These are phyloP conservation scores for Cryptococcus maquisensis DNA, from an alignment of 1,284 basidiomycete genomes.

Conservation along the genomic window DNA sequence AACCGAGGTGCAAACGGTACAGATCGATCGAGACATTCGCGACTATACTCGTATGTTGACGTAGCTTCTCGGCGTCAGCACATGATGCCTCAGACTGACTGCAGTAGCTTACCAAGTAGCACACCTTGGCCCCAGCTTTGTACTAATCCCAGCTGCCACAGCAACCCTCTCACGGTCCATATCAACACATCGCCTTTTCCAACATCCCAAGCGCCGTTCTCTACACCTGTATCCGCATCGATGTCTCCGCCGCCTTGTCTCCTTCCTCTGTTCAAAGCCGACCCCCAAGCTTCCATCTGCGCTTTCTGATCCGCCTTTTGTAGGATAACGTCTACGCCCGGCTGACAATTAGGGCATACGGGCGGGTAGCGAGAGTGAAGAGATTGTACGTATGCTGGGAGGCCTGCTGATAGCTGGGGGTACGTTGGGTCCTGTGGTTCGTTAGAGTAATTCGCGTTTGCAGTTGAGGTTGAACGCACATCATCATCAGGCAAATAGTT, in stretches of 20 bases:
- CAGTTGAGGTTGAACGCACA: slow-evolving; percentile 51
- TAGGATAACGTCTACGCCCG: slow-evolving; percentile 74
- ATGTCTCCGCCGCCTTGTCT: not conserved
- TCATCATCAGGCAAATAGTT: slow-evolving; percentile 71
- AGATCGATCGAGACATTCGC: not conserved
- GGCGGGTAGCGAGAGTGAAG: slow-evolving; percentile 78
- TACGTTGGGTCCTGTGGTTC: slow-evolving; percentile 64
- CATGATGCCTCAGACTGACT: too few species aligned
- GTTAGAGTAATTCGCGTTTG: not conserved
- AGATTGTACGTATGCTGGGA: slow-evolving; percentile 67
- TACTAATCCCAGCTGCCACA: slow-evolving; percentile 14
- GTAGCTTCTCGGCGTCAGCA: too few species aligned
- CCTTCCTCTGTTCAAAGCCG: slow-evolving; percentile 29
- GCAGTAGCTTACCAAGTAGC: slow-evolving; percentile 13
- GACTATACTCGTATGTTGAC: not conserved
- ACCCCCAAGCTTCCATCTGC: slow-evolving; percentile 63
- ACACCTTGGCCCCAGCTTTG: slow-evolving; percentile 15
- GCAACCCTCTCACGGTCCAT: slow-evolving; percentile 26
- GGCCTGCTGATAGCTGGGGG: slow-evolving; percentile 56
- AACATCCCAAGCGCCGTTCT: not conserved
- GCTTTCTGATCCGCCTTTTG: slow-evolving; percentile 72
- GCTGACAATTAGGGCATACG: slow-evolving; percentile 69
- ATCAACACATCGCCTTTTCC: slow-evolving; percentile 15
- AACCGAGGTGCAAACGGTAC: not conserved
- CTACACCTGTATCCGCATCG: not conserved